Conservation (phyloP, 176 grass and related monocot genomes). For the Puccinellia tenuiflora region DNA sequence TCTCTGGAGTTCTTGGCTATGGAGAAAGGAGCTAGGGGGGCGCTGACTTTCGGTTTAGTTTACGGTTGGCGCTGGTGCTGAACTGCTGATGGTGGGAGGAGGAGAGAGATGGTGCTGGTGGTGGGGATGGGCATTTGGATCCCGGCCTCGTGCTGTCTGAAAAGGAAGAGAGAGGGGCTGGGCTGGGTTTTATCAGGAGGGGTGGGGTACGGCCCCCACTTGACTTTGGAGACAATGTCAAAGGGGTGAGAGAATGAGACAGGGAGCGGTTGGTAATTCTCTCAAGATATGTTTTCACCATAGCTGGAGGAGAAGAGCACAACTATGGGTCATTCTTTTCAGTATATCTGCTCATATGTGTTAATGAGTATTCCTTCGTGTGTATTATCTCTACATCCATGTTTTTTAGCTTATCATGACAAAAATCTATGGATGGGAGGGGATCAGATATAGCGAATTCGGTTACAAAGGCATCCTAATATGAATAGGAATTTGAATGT, state of each 20-base stretch:
- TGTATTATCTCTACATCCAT: too few species aligned
- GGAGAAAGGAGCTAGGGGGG: not conserved
- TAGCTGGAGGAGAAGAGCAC: not conserved
- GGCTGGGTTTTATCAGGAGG: not conserved
- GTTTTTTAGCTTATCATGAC: not conserved
- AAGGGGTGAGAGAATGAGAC: not conserved
- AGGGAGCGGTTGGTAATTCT: not conserved
- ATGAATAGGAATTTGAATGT: not conserved
- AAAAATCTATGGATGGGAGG: not conserved
- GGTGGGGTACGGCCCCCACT: conserved; percentile 2
- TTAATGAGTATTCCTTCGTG: not conserved
- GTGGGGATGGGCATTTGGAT: conserved; percentile 15
- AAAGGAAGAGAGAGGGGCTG: not conserved
- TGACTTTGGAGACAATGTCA: conserved; percentile 32
- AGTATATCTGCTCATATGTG: not conserved
- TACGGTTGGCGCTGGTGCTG: not conserved
- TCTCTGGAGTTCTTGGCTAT: not conserved
- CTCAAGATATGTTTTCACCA: not conserved
- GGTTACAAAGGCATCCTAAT: not conserved
- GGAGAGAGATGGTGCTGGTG: not conserved
- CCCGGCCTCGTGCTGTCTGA: not conserved
- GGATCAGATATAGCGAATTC: not conserved
- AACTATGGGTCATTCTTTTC: too few species aligned
- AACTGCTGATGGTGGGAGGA: not conserved
- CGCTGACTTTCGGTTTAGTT: conserved; percentile 56